Percentiles rank a stretch among this genome's conserved stretches.
phyloP scores from a whole-genome alignment of 192 early-diverging fungal species.

The Coemansia sp. region DNA sequence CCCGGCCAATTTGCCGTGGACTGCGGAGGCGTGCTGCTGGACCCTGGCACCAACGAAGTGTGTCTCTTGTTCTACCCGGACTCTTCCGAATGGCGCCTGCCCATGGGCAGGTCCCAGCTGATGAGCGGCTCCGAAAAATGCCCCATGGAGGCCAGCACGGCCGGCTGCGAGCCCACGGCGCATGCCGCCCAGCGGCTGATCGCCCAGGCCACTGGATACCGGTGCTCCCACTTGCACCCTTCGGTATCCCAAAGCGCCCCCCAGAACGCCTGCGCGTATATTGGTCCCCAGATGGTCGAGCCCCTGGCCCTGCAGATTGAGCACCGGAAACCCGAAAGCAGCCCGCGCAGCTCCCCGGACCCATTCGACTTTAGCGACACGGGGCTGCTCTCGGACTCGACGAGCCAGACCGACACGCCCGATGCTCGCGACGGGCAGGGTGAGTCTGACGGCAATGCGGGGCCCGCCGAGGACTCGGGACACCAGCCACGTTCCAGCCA shows the following conservation, averaged over 20 bases:
- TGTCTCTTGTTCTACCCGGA: constrained; percentile 51
- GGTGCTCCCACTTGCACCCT: constrained; percentile 46
- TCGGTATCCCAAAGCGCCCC: constrained; percentile 7
- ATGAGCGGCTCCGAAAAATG: constrained; percentile 9
- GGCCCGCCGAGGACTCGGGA: not conserved
- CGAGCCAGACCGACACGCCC: not conserved
- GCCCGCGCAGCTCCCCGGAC: not conserved
- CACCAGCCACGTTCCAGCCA: constrained; percentile 10
- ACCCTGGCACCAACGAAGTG: constrained; percentile 46
- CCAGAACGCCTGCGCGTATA: constrained; percentile 28
- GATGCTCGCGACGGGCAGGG: not conserved
- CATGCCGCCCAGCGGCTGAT: constrained; percentile 44
- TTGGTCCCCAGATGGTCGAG: constrained; percentile 49
- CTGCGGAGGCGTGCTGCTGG: constrained; percentile 45
- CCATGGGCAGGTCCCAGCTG: constrained; percentile 33
- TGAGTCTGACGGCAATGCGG: not conserved
- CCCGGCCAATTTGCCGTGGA: constrained; percentile 42
- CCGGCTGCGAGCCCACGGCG: constrained; percentile 42
- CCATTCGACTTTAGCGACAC: constrained; percentile 5
- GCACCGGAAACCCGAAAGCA: constrained; percentile 18
- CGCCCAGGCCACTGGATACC: constrained; percentile 41
- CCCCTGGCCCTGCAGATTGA: constrained; percentile 47
- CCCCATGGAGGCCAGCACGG: constrained; percentile 15
- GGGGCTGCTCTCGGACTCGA: constrained; percentile 2
- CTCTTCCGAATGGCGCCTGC: constrained; percentile 50